Evolutionary conservation across 2,329 filamentous ascomycete species (phyloP).

Genomic region (Aureobasidium pullulans): DNA sequence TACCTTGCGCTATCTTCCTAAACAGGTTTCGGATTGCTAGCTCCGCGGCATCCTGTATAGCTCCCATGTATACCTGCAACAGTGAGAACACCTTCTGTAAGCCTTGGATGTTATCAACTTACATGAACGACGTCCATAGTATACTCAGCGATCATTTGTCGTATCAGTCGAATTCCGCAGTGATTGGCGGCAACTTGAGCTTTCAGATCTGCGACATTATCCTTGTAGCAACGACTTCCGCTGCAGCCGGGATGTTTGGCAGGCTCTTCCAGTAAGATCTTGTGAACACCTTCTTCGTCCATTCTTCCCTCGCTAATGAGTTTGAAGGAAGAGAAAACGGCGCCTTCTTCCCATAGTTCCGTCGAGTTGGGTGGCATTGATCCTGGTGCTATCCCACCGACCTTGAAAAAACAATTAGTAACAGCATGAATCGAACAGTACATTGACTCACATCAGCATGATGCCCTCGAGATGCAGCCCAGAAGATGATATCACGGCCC

Average conservation of each 20-base stretch:
- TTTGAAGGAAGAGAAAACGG: constrained; percentile 33
- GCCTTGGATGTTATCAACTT: no score
- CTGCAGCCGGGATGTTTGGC: constrained; percentile 26
- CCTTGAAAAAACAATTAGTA: no score
- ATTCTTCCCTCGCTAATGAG: constrained; percentile 6
- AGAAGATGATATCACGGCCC: constrained; percentile 23
- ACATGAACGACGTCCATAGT: no score
- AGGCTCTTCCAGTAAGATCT: constrained; percentile 23
- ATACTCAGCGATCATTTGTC: no score
- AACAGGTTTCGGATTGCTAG: constrained; percentile 9
- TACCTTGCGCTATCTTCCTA: not conserved
- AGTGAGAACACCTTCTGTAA: constrained; percentile 5
- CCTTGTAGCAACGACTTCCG: constrained; percentile 26
- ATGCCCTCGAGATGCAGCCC: constrained; percentile 24
- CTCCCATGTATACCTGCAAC: constrained; percentile 11
- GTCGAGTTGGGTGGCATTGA: constrained; percentile 39
- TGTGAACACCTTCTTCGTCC: constrained; percentile 11
- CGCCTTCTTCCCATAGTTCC: constrained; percentile 42
- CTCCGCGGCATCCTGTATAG: constrained; percentile 4
- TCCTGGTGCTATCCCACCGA: constrained; percentile 24
- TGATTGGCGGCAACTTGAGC: constrained; percentile 30
- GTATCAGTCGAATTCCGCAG: constrained; percentile 30
- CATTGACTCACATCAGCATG: constrained; percentile 27
- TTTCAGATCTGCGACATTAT: constrained; percentile 31
- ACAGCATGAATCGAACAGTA: no score